Percentiles rank a stretch among this genome's conserved stretches.
phyloP scores from a whole-genome alignment of 2,329 filamentous ascomycete genomes.

The Penicillium sp. region DNA sequence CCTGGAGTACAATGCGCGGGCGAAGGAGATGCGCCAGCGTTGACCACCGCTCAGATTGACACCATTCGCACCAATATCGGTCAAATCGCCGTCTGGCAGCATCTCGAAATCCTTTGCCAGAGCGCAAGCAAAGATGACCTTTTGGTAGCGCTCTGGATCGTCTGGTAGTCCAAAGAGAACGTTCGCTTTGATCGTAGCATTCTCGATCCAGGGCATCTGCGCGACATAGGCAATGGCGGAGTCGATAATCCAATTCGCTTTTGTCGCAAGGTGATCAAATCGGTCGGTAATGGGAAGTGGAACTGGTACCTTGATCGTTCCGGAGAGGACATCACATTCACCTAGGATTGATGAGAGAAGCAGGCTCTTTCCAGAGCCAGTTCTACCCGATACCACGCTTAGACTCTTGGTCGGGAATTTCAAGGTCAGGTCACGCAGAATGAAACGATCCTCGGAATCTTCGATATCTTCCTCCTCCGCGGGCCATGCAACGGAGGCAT shows the following conservation, averaged over 20 bases:
- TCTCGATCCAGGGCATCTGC: slow-evolving; percentile 84
- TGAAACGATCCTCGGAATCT: slow-evolving; percentile 59
- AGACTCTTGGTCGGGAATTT: slow-evolving; percentile 68
- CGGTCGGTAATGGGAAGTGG: slow-evolving; percentile 49
- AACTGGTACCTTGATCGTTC: slow-evolving; percentile 53
- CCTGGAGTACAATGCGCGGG: slow-evolving; percentile 75
- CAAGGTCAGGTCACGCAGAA: slow-evolving; percentile 63
- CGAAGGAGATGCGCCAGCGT: slow-evolving; percentile 78
- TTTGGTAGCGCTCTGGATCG: slow-evolving; percentile 66
- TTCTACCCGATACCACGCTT: slow-evolving; percentile 73
- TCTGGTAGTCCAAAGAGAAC: slow-evolving; percentile 74
- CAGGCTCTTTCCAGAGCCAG: slow-evolving; percentile 75
- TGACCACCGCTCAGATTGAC: slow-evolving; percentile 83
- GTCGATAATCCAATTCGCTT: slow-evolving; percentile 49
- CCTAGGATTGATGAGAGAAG: slow-evolving; percentile 72
- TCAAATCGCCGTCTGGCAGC: slow-evolving; percentile 72
- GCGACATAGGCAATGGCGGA: slow-evolving; percentile 69
- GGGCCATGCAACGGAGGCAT: slow-evolving; percentile 70
- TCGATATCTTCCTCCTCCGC: slow-evolving; percentile 57
- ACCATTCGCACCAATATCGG: slow-evolving; percentile 80
- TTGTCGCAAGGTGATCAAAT: slow-evolving; percentile 62
- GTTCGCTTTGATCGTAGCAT: slow-evolving; percentile 74
- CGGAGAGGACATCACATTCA: slow-evolving; percentile 68
- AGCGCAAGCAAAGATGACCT: slow-evolving; percentile 71
- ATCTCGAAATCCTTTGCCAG: slow-evolving; percentile 74